Percentiles rank a stretch among this genome's conserved stretches.
Evolutionary conservation across 192 early-diverging fungal species (phyloP).

Genomic region (Phycomyces blakesleeanus): DNA sequence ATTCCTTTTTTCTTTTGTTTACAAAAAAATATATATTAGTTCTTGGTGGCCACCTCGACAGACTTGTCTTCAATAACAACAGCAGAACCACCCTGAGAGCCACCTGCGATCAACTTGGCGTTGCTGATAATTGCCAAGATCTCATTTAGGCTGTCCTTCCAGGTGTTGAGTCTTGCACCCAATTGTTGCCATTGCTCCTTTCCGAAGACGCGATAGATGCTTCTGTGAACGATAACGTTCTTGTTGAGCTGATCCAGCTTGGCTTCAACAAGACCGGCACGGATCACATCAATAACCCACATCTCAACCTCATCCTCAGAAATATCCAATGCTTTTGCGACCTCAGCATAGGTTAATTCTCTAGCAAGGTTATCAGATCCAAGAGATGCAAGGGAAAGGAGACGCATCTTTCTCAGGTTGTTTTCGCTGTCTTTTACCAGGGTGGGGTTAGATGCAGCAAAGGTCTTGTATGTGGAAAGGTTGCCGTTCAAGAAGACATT

Average conservation of each 20-base stretch:
- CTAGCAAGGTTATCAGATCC: slow-evolving; percentile 66
- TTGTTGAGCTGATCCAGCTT: slow-evolving; percentile 90
- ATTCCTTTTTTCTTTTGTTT: no score
- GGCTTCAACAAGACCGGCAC: slow-evolving; percentile 87
- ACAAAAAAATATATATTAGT: neutral
- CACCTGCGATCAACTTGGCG: slow-evolving; percentile 66
- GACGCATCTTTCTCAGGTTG: slow-evolving; percentile 77
- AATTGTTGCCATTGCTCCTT: slow-evolving; percentile 80
- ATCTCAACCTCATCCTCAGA: slow-evolving; percentile 82
- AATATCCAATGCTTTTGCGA: slow-evolving; percentile 74
- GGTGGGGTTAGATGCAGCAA: slow-evolving; percentile 49
- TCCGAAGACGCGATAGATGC: slow-evolving; percentile 82
- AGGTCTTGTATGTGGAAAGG: slow-evolving; percentile 61
- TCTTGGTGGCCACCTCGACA: neutral
- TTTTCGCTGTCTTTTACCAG: slow-evolving; percentile 55
- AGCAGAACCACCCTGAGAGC: slow-evolving; percentile 29
- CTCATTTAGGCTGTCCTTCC: slow-evolving; percentile 77
- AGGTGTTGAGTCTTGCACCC: slow-evolving; percentile 60
- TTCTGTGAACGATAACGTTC: slow-evolving; percentile 75
- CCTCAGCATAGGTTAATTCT: slow-evolving; percentile 68
- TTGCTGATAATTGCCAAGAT: slow-evolving; percentile 86
- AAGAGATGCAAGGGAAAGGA: slow-evolving; percentile 76
- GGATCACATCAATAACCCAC: slow-evolving; percentile 94
- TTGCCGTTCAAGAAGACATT: slow-evolving; percentile 64
- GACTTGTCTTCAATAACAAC: slow-evolving; percentile 2